A percentile compares a stretch with the other conserved stretches of the same genome.
phyloP scores from a whole-genome alignment of 352 stramenopile species.

The Blastocystis hominis region DNA sequence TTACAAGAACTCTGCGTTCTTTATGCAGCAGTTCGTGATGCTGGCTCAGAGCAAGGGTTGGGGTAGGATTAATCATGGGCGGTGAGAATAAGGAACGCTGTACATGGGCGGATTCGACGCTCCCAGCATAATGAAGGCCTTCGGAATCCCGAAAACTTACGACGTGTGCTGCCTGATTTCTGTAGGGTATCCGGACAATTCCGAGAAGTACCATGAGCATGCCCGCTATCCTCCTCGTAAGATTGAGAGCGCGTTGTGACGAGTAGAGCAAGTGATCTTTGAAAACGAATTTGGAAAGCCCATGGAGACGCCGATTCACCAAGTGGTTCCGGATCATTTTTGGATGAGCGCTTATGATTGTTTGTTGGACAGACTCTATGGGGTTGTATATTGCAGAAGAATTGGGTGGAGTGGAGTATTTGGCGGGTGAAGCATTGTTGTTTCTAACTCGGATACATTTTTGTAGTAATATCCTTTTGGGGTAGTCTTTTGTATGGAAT shows the following conservation, averaged over 20 bases:
- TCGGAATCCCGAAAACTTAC: constrained; percentile 32
- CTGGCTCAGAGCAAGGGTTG: constrained; percentile 53
- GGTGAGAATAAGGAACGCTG: background rate
- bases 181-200: constrained; percentile 42
- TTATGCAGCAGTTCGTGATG: constrained; percentile 57
- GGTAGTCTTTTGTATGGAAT: background rate
- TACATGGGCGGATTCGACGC: constrained; percentile 45
- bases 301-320: background rate
- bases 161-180: constrained; percentile 44
- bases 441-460: background rate
- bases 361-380: constrained; percentile 1
- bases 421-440: background rate
- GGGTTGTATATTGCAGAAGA: background rate
- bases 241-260: background rate
- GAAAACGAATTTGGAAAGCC: constrained; percentile 45
- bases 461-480: background rate
- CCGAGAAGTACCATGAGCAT: constrained; percentile 55
- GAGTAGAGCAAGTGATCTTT: background rate
- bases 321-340: constrained; percentile 31
- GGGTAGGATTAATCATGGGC: background rate
- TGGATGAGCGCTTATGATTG: constrained; percentile 46
- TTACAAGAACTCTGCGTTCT: constrained; percentile 48
- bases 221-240: constrained; percentile 9
- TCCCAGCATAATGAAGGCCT: constrained; percentile 40
- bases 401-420: background rate